Evolutionary conservation across 352 stramenopile species (phyloP).

Genomic region (Globisporangium nagaii): DNA sequence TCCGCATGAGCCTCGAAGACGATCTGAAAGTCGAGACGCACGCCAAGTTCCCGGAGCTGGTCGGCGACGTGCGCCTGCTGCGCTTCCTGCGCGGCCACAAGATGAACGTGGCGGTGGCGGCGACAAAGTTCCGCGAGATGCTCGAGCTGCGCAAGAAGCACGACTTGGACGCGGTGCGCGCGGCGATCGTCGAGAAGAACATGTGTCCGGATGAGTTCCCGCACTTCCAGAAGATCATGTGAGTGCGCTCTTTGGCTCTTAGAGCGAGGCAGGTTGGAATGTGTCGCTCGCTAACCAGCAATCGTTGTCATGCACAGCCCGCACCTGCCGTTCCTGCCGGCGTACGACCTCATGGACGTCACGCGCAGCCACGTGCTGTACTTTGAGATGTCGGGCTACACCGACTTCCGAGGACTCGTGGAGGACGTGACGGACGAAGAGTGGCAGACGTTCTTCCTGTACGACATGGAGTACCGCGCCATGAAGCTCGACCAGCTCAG

Average conservation of each 20-base stretch:
- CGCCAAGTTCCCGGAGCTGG: conserved; percentile 39
- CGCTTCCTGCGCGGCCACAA: conserved; percentile 73
- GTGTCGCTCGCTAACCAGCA: too few species aligned
- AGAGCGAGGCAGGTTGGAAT: too few species aligned
- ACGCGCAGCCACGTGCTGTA: conserved; percentile 43
- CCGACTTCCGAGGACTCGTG: conserved; percentile 51
- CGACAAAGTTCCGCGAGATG: conserved; percentile 65
- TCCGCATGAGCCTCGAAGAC: conserved; percentile 56
- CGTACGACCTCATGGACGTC: conserved; percentile 48
- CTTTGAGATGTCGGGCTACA: conserved; percentile 70
- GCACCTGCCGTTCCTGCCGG: conserved; percentile 54
- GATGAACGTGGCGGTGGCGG: conserved; percentile 59
- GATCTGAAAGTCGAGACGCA: conserved; percentile 36
- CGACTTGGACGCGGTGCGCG: conserved; percentile 51
- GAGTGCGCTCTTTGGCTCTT: conserved; percentile 2
- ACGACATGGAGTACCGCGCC: conserved; percentile 69
- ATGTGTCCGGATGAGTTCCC: conserved; percentile 52
- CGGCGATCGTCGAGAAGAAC: conserved; percentile 42
- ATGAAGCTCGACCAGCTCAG: conserved; percentile 64
- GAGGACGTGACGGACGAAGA: conserved; percentile 61
- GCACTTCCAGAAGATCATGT: conserved; percentile 65
- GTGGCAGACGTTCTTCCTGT: conserved; percentile 61
- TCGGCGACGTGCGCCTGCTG: conserved; percentile 56
- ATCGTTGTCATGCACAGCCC: conserved; percentile 10
- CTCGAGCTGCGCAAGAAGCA: conserved; percentile 49